Evolutionary conservation across 2,329 filamentous ascomycete genomes (phyloP).

Genomic region (Hypoxylon sp.): DNA sequence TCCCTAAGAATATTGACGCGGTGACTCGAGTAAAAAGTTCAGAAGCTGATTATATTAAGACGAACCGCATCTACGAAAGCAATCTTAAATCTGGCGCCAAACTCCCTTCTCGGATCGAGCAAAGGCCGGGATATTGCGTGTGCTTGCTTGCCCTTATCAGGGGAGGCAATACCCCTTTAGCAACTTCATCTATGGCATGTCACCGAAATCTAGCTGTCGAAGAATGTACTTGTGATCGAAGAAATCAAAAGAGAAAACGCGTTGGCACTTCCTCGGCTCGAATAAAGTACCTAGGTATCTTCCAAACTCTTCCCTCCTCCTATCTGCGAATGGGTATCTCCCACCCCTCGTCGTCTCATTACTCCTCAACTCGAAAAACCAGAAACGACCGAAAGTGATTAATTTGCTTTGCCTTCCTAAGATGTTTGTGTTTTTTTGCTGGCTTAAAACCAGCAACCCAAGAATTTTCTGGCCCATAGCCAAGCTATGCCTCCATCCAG

Average conservation of each 20-base stretch:
- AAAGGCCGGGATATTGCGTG: neutral
- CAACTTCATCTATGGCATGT: conserved; percentile 24
- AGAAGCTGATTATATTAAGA: conserved; percentile 37
- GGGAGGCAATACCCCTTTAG: conserved; percentile 24
- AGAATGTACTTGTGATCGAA: conserved; percentile 29
- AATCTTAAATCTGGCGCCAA: conserved; percentile 13
- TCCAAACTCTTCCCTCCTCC: conserved; percentile 36
- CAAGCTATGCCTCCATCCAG: conserved; percentile 45
- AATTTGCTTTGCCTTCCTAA: conserved; percentile 14
- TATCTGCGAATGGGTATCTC: conserved; percentile 43
- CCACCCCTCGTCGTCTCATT: conserved; percentile 39
- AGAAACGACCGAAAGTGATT: conserved; percentile 41
- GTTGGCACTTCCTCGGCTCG: conserved; percentile 22
- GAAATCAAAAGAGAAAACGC: conserved; percentile 35
- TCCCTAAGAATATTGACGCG: neutral
- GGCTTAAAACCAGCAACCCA: conserved; percentile 34
- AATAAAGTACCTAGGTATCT: conserved; percentile 44
- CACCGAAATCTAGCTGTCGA: conserved; percentile 30
- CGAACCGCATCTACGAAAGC: conserved; percentile 22
- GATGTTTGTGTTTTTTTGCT: conserved; percentile 31
- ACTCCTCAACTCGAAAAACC: conserved; percentile 41
- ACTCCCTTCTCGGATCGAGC: conserved; percentile 11
- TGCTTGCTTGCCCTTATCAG: conserved; percentile 17
- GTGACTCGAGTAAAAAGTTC: neutral
- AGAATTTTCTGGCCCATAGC: conserved; percentile 44